These are phyloP conservation scores for Magnusiomyces tetraspermus DNA, from an alignment of 1,139 yeast genomes.

Conservation along the genomic window DNA sequence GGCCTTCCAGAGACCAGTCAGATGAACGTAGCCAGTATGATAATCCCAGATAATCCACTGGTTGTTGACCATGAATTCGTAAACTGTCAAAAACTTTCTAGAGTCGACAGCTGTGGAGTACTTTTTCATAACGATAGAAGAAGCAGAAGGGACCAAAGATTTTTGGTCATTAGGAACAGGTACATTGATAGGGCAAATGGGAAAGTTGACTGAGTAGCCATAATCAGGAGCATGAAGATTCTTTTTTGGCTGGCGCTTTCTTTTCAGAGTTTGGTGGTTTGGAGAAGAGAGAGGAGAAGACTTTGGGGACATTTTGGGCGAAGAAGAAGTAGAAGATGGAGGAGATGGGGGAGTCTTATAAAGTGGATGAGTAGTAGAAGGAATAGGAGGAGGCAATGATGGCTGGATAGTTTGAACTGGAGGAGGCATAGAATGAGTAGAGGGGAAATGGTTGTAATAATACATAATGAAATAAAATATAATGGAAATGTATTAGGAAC, in stretches of 20 bases:
- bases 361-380: neutral
- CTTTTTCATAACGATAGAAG: conserved; percentile 42
- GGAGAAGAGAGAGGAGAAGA: conserved; percentile 1
- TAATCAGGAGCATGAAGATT: conserved; percentile 12
- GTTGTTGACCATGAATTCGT: conserved; percentile 55
- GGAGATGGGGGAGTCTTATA: conserved; percentile 1
- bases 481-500: no score
- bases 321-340: conserved; percentile 3
- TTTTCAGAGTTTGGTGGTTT: neutral
- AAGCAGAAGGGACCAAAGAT: conserved; percentile 27
- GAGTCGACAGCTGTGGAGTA: conserved; percentile 70
- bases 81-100: conserved; percentile 53
- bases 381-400: neutral
- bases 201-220: conserved; percentile 23
- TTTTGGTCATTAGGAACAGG: conserved; percentile 30
- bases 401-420: no score
- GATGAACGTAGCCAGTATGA: conserved; percentile 77
- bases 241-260: conserved; percentile 1
- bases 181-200: conserved; percentile 18
- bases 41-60: conserved; percentile 82
- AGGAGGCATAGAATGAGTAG: no score
- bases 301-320: neutral
- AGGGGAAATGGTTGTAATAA: neutral
- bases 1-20: conserved; percentile 91
- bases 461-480: neutral